Conservation (phyloP, 805 yeast species). For the Monosporozyma solicola region DNA sequence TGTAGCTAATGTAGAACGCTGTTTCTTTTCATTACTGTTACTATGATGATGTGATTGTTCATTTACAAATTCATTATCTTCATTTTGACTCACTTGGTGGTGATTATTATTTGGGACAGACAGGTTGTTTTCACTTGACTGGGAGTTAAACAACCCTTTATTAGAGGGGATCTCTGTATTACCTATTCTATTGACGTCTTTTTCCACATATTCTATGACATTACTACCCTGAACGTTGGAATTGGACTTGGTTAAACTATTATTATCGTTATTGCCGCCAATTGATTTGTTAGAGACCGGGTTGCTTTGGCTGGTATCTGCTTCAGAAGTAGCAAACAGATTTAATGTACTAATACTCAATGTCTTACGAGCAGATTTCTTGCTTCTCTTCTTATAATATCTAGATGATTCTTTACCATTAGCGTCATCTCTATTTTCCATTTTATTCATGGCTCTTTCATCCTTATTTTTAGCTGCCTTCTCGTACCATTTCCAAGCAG, state of each 20-base stretch:
- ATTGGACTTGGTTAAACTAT: neutral
- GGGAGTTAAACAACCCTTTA: neutral
- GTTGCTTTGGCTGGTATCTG: neutral
- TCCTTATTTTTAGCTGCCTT: slow-evolving; percentile 61
- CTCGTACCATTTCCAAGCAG: slow-evolving; percentile 66
- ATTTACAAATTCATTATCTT: no score
- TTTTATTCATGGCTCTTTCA: slow-evolving; percentile 38
- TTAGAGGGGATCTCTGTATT: neutral
- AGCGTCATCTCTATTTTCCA: slow-evolving; percentile 9
- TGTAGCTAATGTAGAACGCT: neutral
- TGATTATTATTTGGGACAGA: neutral
- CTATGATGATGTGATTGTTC: neutral
- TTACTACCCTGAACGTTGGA: neutral
- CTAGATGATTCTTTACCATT: neutral
- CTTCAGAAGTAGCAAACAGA: slow-evolving; percentile 8
- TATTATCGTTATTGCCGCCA: neutral
- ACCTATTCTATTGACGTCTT: neutral
- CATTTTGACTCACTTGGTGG: neutral
- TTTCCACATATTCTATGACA: neutral
- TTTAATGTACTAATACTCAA: slow-evolving; percentile 19
- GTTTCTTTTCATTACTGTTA: neutral
- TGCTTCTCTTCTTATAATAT: slow-evolving; percentile 4
- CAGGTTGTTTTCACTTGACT: neutral
- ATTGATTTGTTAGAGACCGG: neutral
- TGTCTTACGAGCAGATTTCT: slow-evolving; percentile 6